Evolutionary conservation across 805 yeast species (phyloP).

Genomic region (Monosporozyma servazzii): DNA sequence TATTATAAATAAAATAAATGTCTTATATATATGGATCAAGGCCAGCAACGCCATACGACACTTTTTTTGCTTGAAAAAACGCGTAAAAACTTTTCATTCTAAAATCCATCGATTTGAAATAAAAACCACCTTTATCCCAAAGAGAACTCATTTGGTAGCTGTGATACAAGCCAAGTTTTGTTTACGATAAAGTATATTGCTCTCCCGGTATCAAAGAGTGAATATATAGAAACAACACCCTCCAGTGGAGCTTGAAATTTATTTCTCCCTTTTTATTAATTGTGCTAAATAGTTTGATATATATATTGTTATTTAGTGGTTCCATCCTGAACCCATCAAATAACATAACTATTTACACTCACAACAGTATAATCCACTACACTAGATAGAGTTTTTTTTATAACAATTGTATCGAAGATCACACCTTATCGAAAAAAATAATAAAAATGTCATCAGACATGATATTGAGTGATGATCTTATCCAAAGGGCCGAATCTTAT

Average conservation of each 20-base stretch:
- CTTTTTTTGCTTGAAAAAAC: not conserved
- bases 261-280: not conserved
- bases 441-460: not conserved
- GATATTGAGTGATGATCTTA: not conserved
- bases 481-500: conserved; percentile 13
- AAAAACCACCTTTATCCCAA: not conserved
- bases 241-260: not conserved
- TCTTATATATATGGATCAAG: not conserved
- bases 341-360: not conserved
- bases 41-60: not conserved
- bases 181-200: not conserved
- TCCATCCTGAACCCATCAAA: not conserved
- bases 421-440: not conserved
- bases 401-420: not conserved
- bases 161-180: not conserved
- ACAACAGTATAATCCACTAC: not conserved
- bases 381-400: not conserved
- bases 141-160: not conserved
- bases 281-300: not conserved
- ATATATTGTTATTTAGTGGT: not conserved
- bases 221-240: not conserved
- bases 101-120: not conserved
- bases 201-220: not conserved
- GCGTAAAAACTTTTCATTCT: not conserved
- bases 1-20: too few species aligned